Evolutionary conservation across 2,329 filamentous ascomycete genomes (phyloP).

Genomic region (Davidsoniella virescens): DNA sequence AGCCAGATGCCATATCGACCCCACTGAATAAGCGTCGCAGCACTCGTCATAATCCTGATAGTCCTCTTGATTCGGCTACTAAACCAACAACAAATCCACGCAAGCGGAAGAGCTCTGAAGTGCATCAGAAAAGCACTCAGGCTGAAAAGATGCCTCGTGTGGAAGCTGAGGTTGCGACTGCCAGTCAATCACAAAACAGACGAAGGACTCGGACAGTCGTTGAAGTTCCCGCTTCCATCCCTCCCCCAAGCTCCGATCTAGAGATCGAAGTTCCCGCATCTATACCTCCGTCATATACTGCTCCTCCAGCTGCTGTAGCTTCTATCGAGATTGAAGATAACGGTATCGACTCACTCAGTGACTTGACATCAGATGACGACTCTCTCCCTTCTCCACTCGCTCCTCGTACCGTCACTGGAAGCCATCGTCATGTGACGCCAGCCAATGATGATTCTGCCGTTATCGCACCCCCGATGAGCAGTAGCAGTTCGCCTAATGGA

Average conservation of each 20-base stretch:
- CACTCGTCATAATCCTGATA: conserved; percentile 16
- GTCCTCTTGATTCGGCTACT: not conserved
- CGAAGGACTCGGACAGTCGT: conserved; percentile 4
- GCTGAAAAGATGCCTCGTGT: conserved; percentile 23
- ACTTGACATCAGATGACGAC: conserved; percentile 10
- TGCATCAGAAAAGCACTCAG: conserved; percentile 22
- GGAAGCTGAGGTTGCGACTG: conserved; percentile 15
- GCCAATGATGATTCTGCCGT: conserved; percentile 24
- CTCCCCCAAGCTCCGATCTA: conserved; percentile 1
- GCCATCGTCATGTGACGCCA: conserved; percentile 26
- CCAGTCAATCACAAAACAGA: conserved; percentile 12
- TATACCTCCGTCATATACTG: not conserved
- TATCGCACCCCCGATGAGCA: conserved; percentile 40
- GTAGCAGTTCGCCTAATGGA: conserved; percentile 25
- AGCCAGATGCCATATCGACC: conserved; percentile 51
- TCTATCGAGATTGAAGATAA: conserved; percentile 6
- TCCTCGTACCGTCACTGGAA: conserved; percentile 16
- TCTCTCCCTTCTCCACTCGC: conserved; percentile 22
- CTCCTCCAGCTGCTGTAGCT: not conserved
- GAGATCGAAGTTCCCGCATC: conserved; percentile 5
- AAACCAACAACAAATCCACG: conserved; percentile 15
- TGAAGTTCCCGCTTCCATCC: conserved; percentile 10
- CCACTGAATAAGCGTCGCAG: conserved; percentile 36
- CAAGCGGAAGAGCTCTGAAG: conserved; percentile 41
- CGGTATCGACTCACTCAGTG: conserved; percentile 18